phyloP scores from a whole-genome alignment of 2,329 filamentous ascomycete species.

The Cladosporium sp. region DNA sequence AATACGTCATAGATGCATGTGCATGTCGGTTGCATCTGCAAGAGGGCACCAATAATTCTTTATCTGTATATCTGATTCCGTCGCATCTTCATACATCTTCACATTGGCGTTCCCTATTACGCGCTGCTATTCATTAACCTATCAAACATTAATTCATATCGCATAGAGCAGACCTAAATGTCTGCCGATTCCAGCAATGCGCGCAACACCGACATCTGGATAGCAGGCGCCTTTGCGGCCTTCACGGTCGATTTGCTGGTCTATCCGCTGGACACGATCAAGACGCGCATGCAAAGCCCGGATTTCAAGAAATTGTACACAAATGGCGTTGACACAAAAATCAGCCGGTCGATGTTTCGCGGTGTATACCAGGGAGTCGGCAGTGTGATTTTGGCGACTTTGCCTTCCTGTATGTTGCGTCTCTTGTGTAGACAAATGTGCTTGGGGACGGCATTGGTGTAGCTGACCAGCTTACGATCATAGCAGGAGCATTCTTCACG shows the following conservation, averaged over 20 bases:
- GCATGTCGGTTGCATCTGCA: not conserved
- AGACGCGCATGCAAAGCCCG: constrained; percentile 79
- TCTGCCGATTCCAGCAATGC: constrained; percentile 32
- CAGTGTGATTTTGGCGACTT: constrained; percentile 78
- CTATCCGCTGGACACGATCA: constrained; percentile 86
- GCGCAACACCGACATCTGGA: constrained; percentile 35
- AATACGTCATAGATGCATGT: constrained; percentile 10
- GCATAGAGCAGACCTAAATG: constrained; percentile 23
- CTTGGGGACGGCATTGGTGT: not conserved
- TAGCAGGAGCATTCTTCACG: constrained; percentile 84
- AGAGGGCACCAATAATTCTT: not conserved
- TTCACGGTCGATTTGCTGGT: constrained; percentile 83
- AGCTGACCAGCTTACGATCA: constrained; percentile 11
- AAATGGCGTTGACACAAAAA: constrained; percentile 55
- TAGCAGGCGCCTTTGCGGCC: constrained; percentile 77
- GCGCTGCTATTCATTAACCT: not conserved
- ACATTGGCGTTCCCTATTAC: not conserved
- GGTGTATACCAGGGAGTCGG: constrained; percentile 87
- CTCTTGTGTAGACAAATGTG: not conserved
- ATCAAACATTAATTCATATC: not conserved
- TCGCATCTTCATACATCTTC: not conserved
- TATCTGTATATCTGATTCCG: constrained; percentile 15
- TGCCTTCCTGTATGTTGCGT: constrained; percentile 71
- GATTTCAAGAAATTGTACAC: constrained; percentile 70
- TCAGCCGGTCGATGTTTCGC: constrained; percentile 61